These are phyloP conservation scores for Rhipidocladum racemiflorum DNA, from an alignment of 176 grass and related monocot species.

Conservation along the genomic window DNA sequence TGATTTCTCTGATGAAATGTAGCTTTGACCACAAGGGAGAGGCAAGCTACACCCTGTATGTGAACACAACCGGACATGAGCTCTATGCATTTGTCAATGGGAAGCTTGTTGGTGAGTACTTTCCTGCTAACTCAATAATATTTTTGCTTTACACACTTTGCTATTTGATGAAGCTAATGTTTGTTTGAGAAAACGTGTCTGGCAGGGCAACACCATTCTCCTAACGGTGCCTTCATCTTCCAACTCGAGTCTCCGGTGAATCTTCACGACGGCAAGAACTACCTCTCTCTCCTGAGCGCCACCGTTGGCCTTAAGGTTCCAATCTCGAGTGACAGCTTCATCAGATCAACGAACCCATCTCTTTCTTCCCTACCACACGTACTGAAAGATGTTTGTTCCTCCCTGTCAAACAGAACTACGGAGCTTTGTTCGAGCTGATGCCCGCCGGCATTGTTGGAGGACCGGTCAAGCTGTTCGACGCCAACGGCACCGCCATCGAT, in stretches of 20 bases:
- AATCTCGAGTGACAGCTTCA: not conserved
- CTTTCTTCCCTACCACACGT: not conserved
- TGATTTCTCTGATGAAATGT: not conserved
- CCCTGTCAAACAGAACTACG: constrained; percentile 40
- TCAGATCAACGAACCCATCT: not conserved
- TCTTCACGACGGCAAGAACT: constrained; percentile 45
- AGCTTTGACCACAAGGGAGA: constrained; percentile 42
- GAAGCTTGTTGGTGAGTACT: constrained; percentile 35
- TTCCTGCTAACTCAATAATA: not conserved
- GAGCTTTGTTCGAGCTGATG: constrained; percentile 35
- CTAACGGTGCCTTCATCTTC: constrained; percentile 33
- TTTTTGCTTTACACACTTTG: not conserved
- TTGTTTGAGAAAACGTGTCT: not conserved
- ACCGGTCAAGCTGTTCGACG: constrained; percentile 18
- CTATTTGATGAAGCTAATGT: not conserved
- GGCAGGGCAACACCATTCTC: constrained; percentile 27
- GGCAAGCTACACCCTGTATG: constrained; percentile 22
- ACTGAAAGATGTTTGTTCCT: not conserved
- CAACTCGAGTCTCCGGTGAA: constrained; percentile 35
- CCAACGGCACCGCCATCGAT: constrained; percentile 30
- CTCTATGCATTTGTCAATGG: constrained; percentile 51
- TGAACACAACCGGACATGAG: constrained; percentile 47
- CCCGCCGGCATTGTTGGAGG: constrained; percentile 30
- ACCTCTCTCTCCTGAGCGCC: constrained; percentile 60
- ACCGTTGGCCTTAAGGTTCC: constrained; percentile 73